Evolutionary conservation across 495 filamentous ascomycete genomes (phyloP).

Genomic region (Amniculicola lignicola): DNA sequence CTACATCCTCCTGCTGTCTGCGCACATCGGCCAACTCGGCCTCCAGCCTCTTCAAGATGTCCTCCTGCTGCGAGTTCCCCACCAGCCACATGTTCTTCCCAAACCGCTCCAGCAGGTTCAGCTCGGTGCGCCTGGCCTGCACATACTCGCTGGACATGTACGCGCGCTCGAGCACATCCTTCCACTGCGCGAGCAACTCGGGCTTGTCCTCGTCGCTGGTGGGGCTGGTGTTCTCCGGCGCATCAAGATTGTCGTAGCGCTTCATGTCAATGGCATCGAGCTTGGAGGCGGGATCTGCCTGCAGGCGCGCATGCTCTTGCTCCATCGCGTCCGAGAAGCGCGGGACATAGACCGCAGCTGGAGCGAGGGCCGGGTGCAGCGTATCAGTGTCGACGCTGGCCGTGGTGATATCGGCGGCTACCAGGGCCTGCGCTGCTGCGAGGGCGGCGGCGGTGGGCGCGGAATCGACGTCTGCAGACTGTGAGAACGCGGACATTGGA

Average conservation of each 20-base stretch:
- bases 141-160: constrained; percentile 69
- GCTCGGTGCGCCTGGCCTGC: constrained; percentile 60
- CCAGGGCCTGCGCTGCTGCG: constrained; percentile 53
- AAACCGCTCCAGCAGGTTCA: constrained; percentile 69
- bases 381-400: constrained; percentile 45
- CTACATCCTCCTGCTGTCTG: constrained; percentile 64
- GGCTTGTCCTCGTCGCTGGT: constrained; percentile 31
- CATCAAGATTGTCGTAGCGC: constrained; percentile 71
- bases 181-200: constrained; percentile 34
- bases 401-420: constrained; percentile 56
- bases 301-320: constrained; percentile 60
- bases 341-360: constrained; percentile 38
- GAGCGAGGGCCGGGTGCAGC: constrained; percentile 45
- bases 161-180: constrained; percentile 44
- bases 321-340: constrained; percentile 60
- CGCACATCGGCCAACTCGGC: constrained; percentile 66
- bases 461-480: constrained; percentile 30
- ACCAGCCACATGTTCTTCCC: constrained; percentile 92
- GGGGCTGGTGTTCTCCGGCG: constrained; percentile 34
- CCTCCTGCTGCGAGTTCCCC: constrained; percentile 74
- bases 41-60: constrained; percentile 68
- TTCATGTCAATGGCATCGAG: constrained; percentile 65
- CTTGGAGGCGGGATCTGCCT: constrained; percentile 46
- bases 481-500: constrained; percentile 27
- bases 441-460: constrained; percentile 70